A percentile compares a stretch with the other conserved stretches of the same genome.
These are phyloP conservation scores for Trichoderma endophyticum DNA, from an alignment of 2,329 filamentous ascomycete genomes.

Conservation along the genomic window DNA sequence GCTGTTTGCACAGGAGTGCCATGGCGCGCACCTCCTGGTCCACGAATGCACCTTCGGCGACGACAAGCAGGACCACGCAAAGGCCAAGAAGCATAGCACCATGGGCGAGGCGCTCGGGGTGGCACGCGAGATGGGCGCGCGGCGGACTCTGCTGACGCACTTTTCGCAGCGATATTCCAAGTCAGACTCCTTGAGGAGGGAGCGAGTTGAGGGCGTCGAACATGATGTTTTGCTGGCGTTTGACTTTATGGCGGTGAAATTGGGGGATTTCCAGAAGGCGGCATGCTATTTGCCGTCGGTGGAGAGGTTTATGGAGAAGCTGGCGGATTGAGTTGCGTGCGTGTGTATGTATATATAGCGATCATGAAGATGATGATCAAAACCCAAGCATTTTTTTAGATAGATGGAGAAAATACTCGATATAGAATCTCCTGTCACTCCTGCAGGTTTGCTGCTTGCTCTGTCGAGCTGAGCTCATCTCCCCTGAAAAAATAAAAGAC, in stretches of 20 bases:
- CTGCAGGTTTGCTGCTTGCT: background rate
- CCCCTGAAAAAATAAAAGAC: background rate
- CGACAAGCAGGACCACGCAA: conserved; percentile 72
- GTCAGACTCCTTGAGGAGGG: conserved; percentile 32
- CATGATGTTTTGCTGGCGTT: conserved; percentile 65
- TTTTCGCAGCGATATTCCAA: conserved; percentile 94
- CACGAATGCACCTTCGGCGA: conserved; percentile 97
- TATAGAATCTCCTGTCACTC: background rate
- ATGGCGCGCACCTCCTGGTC: conserved; percentile 75
- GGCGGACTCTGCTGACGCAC: conserved; percentile 81
- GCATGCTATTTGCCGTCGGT: conserved; percentile 61
- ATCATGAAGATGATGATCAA: background rate
- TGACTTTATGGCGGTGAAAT: conserved; percentile 72
- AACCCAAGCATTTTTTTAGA: background rate
- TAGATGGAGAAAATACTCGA: background rate
- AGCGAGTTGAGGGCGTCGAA: conserved; percentile 35
- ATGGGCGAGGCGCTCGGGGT: conserved; percentile 80
- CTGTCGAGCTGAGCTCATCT: background rate
- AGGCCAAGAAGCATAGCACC: conserved; percentile 87
- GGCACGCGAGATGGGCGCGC: conserved; percentile 73
- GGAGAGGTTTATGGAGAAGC: conserved; percentile 46
- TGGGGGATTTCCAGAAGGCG: conserved; percentile 67
- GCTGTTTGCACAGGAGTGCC: conserved; percentile 67
- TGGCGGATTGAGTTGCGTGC: conserved; percentile 19
- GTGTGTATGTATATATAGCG: background rate